Conservation (phyloP, 352 stramenopile species). For the Phytophthora uliginosa region DNA sequence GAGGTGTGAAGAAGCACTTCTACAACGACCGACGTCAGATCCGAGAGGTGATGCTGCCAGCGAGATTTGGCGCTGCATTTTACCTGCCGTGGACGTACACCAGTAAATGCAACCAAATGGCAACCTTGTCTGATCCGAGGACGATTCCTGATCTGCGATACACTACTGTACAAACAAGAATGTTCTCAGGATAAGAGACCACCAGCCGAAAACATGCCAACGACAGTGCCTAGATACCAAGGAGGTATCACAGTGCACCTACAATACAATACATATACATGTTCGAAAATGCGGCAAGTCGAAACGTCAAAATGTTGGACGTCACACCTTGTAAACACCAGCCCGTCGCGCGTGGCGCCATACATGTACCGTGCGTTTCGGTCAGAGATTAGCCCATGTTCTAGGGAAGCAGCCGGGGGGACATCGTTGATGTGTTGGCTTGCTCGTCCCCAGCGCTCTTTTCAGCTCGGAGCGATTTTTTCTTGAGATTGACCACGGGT, state of each 20-base stretch:
- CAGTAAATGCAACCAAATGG: neutral
- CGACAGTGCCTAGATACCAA: neutral
- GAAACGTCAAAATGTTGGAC: neutral
- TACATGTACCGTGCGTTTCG: neutral
- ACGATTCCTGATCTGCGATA: neutral
- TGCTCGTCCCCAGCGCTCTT: neutral
- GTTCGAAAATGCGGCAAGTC: neutral
- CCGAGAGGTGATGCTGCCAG: neutral
- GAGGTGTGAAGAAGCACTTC: neutral
- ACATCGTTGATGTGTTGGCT: neutral
- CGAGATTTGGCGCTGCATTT: constrained; percentile 4
- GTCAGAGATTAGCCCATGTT: constrained; percentile 4
- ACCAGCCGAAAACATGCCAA: neutral
- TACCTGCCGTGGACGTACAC: neutral
- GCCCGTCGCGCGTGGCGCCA: too few relatives aligned
- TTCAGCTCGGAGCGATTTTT: neutral
- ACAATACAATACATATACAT: too few relatives aligned
- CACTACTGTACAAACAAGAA: neutral
- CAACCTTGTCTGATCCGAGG: neutral
- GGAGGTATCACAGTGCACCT: too few relatives aligned
- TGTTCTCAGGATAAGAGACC: neutral
- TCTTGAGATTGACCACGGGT: neutral
- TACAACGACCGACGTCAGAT: constrained; percentile 8
- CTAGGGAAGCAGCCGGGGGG: constrained; percentile 1
- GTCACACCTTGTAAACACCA: neutral